Base-by-base conservation (phyloP, 2,329 filamentous ascomycete genomes). In the Didymellaceae sp. region DNA sequence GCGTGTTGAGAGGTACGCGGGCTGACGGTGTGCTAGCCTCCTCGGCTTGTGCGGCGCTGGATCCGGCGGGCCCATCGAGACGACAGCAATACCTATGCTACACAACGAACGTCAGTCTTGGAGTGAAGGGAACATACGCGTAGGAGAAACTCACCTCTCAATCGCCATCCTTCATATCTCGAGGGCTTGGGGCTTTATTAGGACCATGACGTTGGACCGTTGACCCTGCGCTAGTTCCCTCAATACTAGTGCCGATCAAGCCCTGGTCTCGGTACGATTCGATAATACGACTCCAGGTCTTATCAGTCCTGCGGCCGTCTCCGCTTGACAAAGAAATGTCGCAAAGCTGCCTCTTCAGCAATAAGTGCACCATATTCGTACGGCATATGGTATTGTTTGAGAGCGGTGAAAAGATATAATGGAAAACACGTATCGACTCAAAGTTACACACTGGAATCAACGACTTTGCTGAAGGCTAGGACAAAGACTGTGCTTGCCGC, bases 181-280 rank as follows among this genome's bases (percentile, higher is more conserved):
- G 26, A 48, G 49, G 52, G 45, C 43, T 30, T 32, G 10, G 30
- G 33, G 43, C 52, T 54, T 55, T 57, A 55, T 44, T 52, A 50
- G 21, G 57, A 54, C 33, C 48, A 53, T 61, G 58, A 61, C 57
- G 61, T 55, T 59, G 39, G 16, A 39, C 55, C 51, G 56, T 60
- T 59, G 59, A 59, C 54, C 58, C 55, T 66, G 63, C 67, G 63
- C 62, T 69, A 72, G 65, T 42, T 58, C 42, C 54, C 49, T 47
- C 38, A 11, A 25, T 22, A 48, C 38, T 65, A 63, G 64, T 60
- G 63, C 57, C 61, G 53, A 59, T 55, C 56, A 35, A 32, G 21
- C 43, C 43, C 31, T 31, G 33, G 33, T 22, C 34, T 17, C 40
- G 47, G 26, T 13, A 43, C 32, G 55, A 54, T 56, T n/a, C n/a